Conservation (phyloP, 139 green algal genomes). For the Picochlorum sp. region DNA sequence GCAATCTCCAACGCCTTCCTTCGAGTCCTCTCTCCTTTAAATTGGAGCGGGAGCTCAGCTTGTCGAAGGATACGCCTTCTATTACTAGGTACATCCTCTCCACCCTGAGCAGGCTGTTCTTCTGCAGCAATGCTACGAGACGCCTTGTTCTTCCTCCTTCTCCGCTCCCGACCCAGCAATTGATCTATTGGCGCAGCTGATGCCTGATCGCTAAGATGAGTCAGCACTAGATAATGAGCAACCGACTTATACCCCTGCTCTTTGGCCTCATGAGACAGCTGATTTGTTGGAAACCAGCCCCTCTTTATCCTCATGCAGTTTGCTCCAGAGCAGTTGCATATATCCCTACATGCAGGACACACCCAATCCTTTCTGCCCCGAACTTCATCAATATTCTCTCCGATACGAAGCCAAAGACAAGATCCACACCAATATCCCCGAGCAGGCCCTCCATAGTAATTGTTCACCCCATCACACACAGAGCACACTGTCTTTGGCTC, state of each 20-base stretch:
- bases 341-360: conserved; percentile 49
- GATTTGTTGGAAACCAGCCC: conserved; percentile 33
- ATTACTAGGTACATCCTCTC: too few relatives aligned
- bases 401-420: conserved; percentile 51
- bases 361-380: conserved; percentile 25
- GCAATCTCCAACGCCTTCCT: too few relatives aligned
- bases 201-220: conserved; percentile 29
- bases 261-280: conserved; percentile 41
- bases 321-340: conserved; percentile 56
- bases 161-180: neutral
- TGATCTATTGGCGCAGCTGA: conserved; percentile 23
- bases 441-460: conserved; percentile 20
- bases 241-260: conserved; percentile 47
- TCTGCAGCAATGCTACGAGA: too few relatives aligned
- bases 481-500: conserved; percentile 43
- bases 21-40: too few relatives aligned
- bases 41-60: too few relatives aligned
- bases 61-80: too few relatives aligned
- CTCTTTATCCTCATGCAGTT: conserved; percentile 37
- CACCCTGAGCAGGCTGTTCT: too few relatives aligned
- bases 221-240: conserved; percentile 57
- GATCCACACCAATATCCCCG: conserved; percentile 40
- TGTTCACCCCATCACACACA: conserved; percentile 27
- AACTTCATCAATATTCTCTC: conserved; percentile 54
- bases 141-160: too few relatives aligned